These are phyloP conservation scores for Ophiobolus disseminans DNA, from an alignment of 2,329 filamentous ascomycete species.

Conservation along the genomic window DNA sequence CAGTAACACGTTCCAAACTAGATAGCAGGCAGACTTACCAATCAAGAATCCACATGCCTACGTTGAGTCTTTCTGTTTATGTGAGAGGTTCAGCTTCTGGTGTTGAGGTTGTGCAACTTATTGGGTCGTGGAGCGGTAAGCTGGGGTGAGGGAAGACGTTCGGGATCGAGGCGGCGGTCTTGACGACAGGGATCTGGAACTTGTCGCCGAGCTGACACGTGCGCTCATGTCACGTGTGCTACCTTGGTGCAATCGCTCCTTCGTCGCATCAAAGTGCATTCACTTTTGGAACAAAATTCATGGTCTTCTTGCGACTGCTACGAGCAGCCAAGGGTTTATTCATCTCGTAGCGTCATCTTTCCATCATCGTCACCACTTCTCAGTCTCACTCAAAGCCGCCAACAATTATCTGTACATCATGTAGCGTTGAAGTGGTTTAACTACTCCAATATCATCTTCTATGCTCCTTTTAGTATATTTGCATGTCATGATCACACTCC, in stretches of 20 bases:
- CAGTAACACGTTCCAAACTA: constrained; percentile 6
- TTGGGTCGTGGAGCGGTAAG: constrained; percentile 6
- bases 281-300: too few relatives aligned
- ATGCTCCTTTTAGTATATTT: too few relatives aligned
- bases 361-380: too few relatives aligned
- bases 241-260: not conserved
- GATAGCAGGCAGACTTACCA: constrained; percentile 62
- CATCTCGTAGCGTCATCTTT: too few relatives aligned
- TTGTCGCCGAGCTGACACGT: constrained; percentile 5
- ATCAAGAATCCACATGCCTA: constrained; percentile 86
- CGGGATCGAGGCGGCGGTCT: constrained; percentile 9
- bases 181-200: constrained; percentile 5
- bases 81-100: not conserved
- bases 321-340: too few relatives aligned
- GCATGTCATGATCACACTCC: too few relatives aligned
- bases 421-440: too few relatives aligned
- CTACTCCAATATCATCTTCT: too few relatives aligned
- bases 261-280: not conserved
- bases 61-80: not conserved
- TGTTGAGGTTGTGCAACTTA: not conserved
- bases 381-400: too few relatives aligned
- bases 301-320: not conserved
- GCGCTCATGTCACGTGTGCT: constrained; percentile 3
- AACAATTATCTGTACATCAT: too few relatives aligned
- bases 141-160: constrained; percentile 6